Conservation (phyloP, 1,284 basidiomycete genomes). For the Neotropicomus parvogracilis region DNA sequence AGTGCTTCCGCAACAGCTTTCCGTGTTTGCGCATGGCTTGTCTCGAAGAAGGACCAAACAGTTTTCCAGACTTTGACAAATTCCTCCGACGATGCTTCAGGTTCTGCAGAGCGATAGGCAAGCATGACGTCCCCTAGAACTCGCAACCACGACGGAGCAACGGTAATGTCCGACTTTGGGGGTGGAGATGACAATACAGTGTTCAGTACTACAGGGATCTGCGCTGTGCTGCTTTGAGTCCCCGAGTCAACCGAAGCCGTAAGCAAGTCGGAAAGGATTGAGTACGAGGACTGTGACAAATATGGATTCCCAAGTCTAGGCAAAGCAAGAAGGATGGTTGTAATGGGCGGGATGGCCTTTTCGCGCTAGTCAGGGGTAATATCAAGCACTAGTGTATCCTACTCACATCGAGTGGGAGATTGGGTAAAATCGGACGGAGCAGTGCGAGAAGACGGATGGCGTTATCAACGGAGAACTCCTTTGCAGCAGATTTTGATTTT, state of each 20-base stretch:
- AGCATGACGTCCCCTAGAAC: constrained; percentile 70
- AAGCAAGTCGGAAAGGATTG: constrained; percentile 75
- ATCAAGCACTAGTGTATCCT: constrained; percentile 9
- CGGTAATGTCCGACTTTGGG: constrained; percentile 54
- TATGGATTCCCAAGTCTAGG: constrained; percentile 83
- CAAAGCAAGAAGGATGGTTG: constrained; percentile 68
- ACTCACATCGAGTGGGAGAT: constrained; percentile 63
- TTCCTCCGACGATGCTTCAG: constrained; percentile 48
- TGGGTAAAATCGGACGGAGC: constrained; percentile 60
- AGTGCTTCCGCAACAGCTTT: constrained; percentile 66
- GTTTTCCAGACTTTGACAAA: constrained; percentile 72
- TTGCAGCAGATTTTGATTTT: constrained; percentile 52
- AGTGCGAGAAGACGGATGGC: constrained; percentile 82
- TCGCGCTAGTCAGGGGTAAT: constrained; percentile 9
- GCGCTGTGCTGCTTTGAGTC: constrained; percentile 45
- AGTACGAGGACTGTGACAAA: constrained; percentile 80
- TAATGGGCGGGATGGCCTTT: constrained; percentile 70
- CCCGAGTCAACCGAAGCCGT: constrained; percentile 41
- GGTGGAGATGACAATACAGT: constrained; percentile 76
- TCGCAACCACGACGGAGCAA: constrained; percentile 71
- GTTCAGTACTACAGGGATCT: constrained; percentile 67
- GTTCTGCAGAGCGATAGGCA: constrained; percentile 50
- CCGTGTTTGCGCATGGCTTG: constrained; percentile 50
- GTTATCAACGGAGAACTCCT: constrained; percentile 64
- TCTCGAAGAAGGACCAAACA: constrained; percentile 73